Base-by-base conservation (phyloP, 441 rosid genomes). In the Syzygium syzygioides region DNA sequence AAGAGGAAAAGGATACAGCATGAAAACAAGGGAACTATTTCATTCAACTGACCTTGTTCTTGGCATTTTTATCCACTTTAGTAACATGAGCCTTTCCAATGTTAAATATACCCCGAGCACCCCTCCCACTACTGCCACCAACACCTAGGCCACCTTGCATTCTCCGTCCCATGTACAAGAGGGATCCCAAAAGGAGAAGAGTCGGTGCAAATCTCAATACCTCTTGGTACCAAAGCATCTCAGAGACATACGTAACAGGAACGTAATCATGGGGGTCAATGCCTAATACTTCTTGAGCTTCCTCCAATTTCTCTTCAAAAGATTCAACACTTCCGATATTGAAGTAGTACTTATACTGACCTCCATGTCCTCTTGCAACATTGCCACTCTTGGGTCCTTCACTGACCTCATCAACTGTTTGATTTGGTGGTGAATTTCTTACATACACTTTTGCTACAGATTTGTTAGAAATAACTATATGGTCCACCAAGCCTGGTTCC, bases 401-500 rank as follows among this genome's bases (percentile, higher is more conserved):
- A 85, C 90, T 59, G 79, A 86, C 79, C 71, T 91, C 95, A 17
- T 90, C 93, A 86, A 85, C 87, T 88, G 88, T 90, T 89, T 91
- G 94, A 94, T 80, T 91, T 86, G 57, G 89, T 20, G 94, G 93
- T 45, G 93, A 90, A 91, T 90, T 93, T 87, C 93, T 94, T 30
- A 95, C 96, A 89, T 91, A 95, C 71, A 95, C 95, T 91, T 94
- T 95, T 3, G 96, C 98, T 88, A 95, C 94, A 55, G 98, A 92
- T 91, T 95, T 95, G 88, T 95, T 94, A 60, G 94, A 91, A 87
- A 95, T 94, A 89, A 94, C 95, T 83, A 95, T 93, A 91, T 94
- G 98, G 93, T 95, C 98, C 79, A 95, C 98, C 86, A 95, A 87
- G 89, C 96, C 95, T n/a, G 95, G 96, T 88, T 95, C 96, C 30